These are phyloP conservation scores for Tilletia horrida DNA, from an alignment of 1,284 basidiomycete species.

Conservation along the genomic window DNA sequence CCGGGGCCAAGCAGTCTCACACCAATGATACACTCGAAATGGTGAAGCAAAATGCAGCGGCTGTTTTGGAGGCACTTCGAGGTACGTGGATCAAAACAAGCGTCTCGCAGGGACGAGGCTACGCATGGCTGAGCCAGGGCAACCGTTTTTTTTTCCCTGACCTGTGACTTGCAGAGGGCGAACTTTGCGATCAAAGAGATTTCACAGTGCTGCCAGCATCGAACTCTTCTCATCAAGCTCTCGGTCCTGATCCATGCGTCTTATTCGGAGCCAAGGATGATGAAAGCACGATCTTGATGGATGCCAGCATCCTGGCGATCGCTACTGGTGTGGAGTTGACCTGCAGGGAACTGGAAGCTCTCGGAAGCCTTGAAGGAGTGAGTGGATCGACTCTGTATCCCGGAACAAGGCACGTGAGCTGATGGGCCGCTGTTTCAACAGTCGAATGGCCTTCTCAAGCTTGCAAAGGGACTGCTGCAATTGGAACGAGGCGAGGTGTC, in stretches of 20 bases:
- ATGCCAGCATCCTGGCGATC: neutral
- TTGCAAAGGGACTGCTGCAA: no score
- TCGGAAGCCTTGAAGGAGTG: neutral
- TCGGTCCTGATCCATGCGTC: neutral
- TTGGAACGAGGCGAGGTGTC: neutral
- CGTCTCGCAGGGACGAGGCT: no score
- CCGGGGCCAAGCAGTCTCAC: neutral
- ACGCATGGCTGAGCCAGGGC: neutral
- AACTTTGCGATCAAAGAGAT: conserved; percentile 8
- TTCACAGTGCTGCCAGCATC: conserved; percentile 9
- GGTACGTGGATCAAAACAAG: neutral
- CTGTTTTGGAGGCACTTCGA: neutral
- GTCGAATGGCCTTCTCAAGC: no score
- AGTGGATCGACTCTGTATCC: neutral
- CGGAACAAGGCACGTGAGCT: neutral
- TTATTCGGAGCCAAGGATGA: neutral
- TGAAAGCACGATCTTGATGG: neutral
- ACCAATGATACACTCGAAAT: neutral
- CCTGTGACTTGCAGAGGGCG: neutral
- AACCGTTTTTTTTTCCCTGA: neutral
- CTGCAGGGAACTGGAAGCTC: neutral
- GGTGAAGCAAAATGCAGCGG: neutral
- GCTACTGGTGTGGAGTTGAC: neutral
- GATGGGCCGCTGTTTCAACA: neutral
- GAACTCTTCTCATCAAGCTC: neutral